Conservation (phyloP, 1,284 basidiomycete genomes). For the Erythrobasidium hasegawianum region DNA sequence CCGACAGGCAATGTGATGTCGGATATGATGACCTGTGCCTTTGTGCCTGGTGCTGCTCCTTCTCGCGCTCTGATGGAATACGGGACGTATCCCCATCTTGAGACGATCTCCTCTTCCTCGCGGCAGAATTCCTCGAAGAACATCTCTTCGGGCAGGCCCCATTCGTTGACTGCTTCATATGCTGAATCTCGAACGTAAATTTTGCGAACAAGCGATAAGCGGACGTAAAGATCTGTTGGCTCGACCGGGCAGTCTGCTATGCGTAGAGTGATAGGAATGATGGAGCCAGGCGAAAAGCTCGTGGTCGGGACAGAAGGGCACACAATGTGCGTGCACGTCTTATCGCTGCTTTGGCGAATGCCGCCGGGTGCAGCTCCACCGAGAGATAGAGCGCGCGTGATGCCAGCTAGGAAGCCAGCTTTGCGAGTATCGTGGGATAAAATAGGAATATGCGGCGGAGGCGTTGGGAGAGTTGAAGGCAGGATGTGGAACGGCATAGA, state of each 20-base stretch:
- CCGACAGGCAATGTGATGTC: constrained; percentile 46
- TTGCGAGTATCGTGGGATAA: constrained; percentile 43
- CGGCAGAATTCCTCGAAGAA: constrained; percentile 45
- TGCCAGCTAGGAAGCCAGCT: constrained; percentile 40
- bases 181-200: constrained; percentile 46
- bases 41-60: constrained; percentile 43
- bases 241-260: constrained; percentile 46
- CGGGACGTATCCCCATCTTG: constrained; percentile 49
- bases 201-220: constrained; percentile 46
- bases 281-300: constrained; percentile 45
- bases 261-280: constrained; percentile 45
- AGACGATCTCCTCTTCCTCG: constrained; percentile 50
- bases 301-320: constrained; percentile 45
- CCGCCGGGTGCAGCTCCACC: constrained; percentile 7
- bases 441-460: constrained; percentile 41
- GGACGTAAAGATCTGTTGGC: constrained; percentile 47
- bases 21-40: constrained; percentile 45
- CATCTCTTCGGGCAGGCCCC: constrained; percentile 43
- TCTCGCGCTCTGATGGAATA: constrained; percentile 43
- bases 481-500: constrained; percentile 47
- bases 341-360: constrained; percentile 19
- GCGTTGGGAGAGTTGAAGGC: constrained; percentile 45
- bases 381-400: constrained; percentile 42
- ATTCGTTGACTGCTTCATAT: constrained; percentile 36
- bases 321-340: constrained; percentile 46